phyloP scores from a whole-genome alignment of 208 protist genomes.

The Leishmania amazonensis region DNA sequence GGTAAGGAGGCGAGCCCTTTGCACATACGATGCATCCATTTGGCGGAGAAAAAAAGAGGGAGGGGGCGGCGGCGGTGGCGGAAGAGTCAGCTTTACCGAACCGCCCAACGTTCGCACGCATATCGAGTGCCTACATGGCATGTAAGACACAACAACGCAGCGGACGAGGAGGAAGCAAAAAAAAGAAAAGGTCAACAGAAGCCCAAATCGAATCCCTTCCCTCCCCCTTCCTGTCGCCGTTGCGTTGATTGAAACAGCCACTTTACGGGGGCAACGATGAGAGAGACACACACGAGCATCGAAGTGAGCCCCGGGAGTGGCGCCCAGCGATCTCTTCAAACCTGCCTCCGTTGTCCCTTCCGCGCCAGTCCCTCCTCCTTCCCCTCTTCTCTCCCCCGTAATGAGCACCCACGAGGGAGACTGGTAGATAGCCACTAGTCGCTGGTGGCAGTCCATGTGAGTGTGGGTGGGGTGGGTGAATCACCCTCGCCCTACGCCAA shows the following conservation, averaged over 20 bases:
- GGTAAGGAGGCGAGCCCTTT: background rate
- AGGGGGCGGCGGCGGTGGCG: background rate
- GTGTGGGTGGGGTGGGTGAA: background rate
- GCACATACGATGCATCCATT: background rate
- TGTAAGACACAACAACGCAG: background rate
- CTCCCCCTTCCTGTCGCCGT: background rate
- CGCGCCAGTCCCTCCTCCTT: background rate
- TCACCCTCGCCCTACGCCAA: background rate
- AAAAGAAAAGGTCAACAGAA: constrained; percentile 6
- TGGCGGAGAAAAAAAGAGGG: background rate
- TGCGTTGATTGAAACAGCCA: background rate
- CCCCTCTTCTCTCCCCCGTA: background rate
- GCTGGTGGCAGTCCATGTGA: background rate
- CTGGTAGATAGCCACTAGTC: background rate
- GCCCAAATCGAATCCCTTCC: constrained; percentile 14
- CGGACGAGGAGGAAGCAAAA: background rate
- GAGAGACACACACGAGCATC: background rate
- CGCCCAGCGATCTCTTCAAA: background rate
- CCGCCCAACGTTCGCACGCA: background rate
- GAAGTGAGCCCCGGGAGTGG: background rate
- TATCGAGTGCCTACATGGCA: background rate
- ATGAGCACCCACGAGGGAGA: background rate
- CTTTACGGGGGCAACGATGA: background rate
- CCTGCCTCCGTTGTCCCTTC: background rate
- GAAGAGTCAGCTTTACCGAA: background rate